These are phyloP conservation scores for Inga leiocalycina DNA, from an alignment of 306 rosid genomes.

Conservation along the genomic window DNA sequence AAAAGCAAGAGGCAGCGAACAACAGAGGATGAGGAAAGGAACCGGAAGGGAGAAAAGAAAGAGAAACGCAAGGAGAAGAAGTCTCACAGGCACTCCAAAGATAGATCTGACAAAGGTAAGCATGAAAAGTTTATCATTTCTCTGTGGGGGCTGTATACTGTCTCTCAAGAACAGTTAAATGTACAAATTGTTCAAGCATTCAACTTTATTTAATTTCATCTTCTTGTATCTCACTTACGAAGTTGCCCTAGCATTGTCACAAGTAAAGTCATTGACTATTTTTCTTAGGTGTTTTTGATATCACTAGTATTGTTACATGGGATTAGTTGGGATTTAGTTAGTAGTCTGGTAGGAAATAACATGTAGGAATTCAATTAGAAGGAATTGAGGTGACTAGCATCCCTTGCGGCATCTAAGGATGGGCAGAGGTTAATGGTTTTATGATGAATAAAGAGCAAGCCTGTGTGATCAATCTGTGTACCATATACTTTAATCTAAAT, in stretches of 20 bases:
- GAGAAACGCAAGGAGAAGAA: constrained; percentile 69
- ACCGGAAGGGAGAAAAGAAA: constrained; percentile 60
- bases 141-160: not conserved
- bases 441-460: not conserved
- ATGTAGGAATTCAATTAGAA: not conserved
- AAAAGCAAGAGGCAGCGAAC: constrained; percentile 68
- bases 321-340: not conserved
- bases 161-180: not conserved
- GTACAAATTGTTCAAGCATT: constrained; percentile 6
- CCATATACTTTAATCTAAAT: not conserved
- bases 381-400: not conserved
- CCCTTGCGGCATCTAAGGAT: not conserved
- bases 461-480: not conserved
- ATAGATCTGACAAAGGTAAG: constrained; percentile 44
- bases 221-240: constrained; percentile 5
- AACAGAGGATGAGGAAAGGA: constrained; percentile 58
- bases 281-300: constrained; percentile 2
- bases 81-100: constrained; percentile 64
- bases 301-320: not conserved
- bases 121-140: not conserved
- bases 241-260: not conserved
- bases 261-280: not conserved
- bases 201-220: not conserved
- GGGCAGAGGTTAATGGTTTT: not conserved
- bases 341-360: not conserved